Evolutionary conservation across 208 protist genomes (phyloP), one percentile per base, ranked within the genome.

Genomic region (Endotrypanum monterogeii): DNA sequence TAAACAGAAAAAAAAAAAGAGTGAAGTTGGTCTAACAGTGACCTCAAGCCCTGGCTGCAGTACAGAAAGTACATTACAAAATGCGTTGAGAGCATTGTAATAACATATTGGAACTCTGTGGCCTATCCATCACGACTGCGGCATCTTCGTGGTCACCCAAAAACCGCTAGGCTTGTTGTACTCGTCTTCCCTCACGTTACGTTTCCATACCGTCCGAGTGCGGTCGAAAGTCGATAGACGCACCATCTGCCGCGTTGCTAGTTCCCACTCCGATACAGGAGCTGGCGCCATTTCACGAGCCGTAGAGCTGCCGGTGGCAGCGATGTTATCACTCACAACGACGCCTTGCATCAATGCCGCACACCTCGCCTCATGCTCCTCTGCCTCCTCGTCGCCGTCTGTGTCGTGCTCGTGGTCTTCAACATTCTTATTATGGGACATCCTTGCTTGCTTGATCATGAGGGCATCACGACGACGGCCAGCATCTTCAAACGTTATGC

Each of bases 61-160:
- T 41, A 25, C 46, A 52, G 41, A n/a, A 2, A 14, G 35, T 32
- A 51, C 39, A 67, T 23, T 8, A 41, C 23, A 28, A 39, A 41
- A 14, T 18, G 37, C 18, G 18, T 65, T 23, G 37, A 9, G 20
- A 23, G 18, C 1, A 11, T 37, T 65, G 32, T 37, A 25, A 65
- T 37, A 2, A 65, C 46, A 37, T 65, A 3, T 16, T 5, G 4
- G 12, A 5, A 30, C 32, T 23, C 28, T 3, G 25, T 44, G 20
- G 20, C 37, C 37, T 28, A 14, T 56, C 37, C 25, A 14, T 56
- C 32, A 70, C 30, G 66, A 7, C 68, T 81, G 69, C 25, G 68
- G 74, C 71, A 89, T 86, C 46, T 35, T 89, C 20, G 87, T 94
- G 16, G 92, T 96, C 68, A 94, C 89, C 90, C 92, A 96, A 46